Evolutionary conservation across 78 protist species (phyloP), one percentile per base, ranked within the genome.

Genomic region (Chrysochromulina tobinii): DNA sequence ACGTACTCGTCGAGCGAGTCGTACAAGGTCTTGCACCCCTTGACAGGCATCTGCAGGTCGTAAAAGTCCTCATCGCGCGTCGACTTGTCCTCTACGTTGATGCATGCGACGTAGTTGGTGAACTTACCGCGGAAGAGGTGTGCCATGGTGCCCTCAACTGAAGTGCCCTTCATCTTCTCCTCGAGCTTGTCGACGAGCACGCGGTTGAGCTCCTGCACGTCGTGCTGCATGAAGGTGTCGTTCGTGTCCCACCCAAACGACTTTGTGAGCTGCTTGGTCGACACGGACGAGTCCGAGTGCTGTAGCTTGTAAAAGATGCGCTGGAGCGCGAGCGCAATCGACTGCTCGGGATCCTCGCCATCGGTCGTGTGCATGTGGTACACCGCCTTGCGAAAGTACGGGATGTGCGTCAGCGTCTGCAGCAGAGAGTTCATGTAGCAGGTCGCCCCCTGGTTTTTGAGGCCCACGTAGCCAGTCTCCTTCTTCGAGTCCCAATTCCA

Each of bases 141-240:
- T 58, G 90, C 92, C 48, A 99, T 93, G 12, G 94, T 91, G 9
- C 97, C 98, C 50, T 98, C 99, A 2, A 93, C 97, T 6, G 54
- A 67, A 25, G 99, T 98, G 51, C 96, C 96, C 89, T 97, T 97
- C 98, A 98, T 97, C 91, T 97, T 97, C 50, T 92, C 96, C 90
- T 98, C 99, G 3, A 99, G 73, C 68, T 96, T 96, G 91, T 98
- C 99, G 57, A 94, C 92, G 17, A 99, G 93, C 68, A 99, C 98
- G 3, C 99, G 95, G 83, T 92, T 95, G 18, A 99, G 94, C 94
- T 99, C 99, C 91, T 94, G 95, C 57, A 99, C 99, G 91, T 99
- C 99, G 90, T 98, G 99, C 95, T 98, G 99, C 90, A 92, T 94
- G 88, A 97, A 98, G 25, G 97, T 69, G 48, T 98, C 98, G 64